These are phyloP conservation scores for Leishmania turanica DNA, from an alignment of 208 protist species.

Conservation along the genomic window DNA sequence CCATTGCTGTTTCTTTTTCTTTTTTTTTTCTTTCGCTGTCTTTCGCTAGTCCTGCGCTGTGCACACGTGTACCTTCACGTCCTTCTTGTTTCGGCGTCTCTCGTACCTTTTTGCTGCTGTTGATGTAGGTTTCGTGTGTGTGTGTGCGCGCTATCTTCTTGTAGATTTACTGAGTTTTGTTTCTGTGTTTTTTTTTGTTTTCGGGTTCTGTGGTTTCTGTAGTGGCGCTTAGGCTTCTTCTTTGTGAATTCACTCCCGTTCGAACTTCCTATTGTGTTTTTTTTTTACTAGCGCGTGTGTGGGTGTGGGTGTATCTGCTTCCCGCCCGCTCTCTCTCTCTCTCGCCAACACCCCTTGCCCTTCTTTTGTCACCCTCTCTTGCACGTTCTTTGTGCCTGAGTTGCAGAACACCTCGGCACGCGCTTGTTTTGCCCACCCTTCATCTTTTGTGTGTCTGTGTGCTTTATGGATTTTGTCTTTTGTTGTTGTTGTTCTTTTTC, in stretches of 20 bases:
- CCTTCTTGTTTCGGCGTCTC: not conserved
- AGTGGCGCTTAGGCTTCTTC: not conserved
- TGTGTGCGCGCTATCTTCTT: not conserved
- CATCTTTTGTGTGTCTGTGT: not conserved
- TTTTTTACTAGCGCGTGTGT: not conserved
- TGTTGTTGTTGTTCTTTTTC: slow-evolving; percentile 10
- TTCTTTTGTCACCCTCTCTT: slow-evolving; percentile 1
- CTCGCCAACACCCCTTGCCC: not conserved
- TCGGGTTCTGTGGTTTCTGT: not conserved
- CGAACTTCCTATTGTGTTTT: not conserved
- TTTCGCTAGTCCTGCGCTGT: not conserved
- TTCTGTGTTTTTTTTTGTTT: not conserved
- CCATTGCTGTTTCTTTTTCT: not conserved
- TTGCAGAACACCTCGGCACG: no score
- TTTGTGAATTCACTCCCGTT: not conserved
- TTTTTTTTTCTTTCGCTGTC: not conserved
- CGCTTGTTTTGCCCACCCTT: not conserved
- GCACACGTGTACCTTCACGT: not conserved
- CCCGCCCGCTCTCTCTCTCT: not conserved
- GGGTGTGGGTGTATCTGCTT: not conserved
- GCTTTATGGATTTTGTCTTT: slow-evolving; percentile 2
- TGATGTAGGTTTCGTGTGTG: not conserved
- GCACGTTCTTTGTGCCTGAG: not conserved
- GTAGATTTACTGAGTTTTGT: not conserved
- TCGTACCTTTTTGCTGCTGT: not conserved